A percentile compares a stretch with the other conserved stretches of the same genome.
These are phyloP conservation scores for Isoetes taiwanensis DNA, from an alignment of 75 land plant species.

Conservation along the genomic window DNA sequence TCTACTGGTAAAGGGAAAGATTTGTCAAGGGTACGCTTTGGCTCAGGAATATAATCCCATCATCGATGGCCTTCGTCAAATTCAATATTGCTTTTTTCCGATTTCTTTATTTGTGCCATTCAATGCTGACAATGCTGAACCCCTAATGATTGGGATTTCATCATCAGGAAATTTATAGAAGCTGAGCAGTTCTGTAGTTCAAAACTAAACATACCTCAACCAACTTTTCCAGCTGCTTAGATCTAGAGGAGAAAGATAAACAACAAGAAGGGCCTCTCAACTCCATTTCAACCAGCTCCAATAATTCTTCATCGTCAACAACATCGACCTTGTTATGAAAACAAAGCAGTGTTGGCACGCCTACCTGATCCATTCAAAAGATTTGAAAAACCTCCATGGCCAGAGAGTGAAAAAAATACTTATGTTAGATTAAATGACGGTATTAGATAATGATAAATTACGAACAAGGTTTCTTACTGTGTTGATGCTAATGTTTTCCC, in stretches of 20 bases:
- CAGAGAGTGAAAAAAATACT: no score
- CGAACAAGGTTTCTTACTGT: constrained; percentile 47
- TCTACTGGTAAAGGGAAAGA: constrained; percentile 94
- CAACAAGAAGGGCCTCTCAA: constrained; percentile 55
- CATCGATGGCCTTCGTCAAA: constrained; percentile 89
- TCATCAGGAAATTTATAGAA: no score
- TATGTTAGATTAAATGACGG: no score
- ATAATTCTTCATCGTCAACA: constrained; percentile 79
- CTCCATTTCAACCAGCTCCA: constrained; percentile 98
- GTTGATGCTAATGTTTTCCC: constrained; percentile 88
- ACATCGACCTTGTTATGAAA: constrained; percentile 89
- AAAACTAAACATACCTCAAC: not conserved
- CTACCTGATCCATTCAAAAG: no score
- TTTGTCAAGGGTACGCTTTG: constrained; percentile 79
- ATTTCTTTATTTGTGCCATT: no score
- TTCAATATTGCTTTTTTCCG: constrained; percentile 86
- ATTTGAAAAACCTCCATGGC: no score
- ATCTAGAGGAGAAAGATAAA: not conserved
- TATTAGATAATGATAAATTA: no score
- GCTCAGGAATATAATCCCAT: constrained; percentile 88
- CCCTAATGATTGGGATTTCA: no score
- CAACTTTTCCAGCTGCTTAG: not conserved
- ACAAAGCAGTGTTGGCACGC: constrained; percentile 89
- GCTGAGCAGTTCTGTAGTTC: constrained; percentile 59
- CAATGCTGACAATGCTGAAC: no score